Evolutionary conservation across 805 yeast genomes (phyloP).

Genomic region (Candida glaebosa): DNA sequence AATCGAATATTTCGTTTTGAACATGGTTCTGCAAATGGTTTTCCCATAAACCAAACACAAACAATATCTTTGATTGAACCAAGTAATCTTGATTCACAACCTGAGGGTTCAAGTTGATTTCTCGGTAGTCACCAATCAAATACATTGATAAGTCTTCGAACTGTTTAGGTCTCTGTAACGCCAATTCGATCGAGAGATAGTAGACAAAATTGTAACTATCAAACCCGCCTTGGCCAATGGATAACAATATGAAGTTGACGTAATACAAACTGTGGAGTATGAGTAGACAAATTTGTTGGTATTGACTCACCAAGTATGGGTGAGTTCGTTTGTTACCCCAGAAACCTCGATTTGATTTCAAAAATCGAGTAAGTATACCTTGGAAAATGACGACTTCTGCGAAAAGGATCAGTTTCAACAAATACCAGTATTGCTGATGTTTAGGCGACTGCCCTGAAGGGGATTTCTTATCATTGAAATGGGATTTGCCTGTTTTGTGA

Average conservation of each 20-base stretch:
- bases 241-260: constrained; percentile 45
- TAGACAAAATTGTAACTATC: constrained; percentile 61
- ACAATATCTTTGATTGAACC: constrained; percentile 39
- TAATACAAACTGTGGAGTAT: constrained; percentile 42
- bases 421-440: constrained; percentile 31
- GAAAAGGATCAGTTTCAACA: constrained; percentile 42
- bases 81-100: constrained; percentile 24
- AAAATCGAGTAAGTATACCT: constrained; percentile 40
- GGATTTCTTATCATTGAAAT: constrained; percentile 14
- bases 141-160: constrained; percentile 30
- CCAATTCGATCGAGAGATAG: constrained; percentile 43
- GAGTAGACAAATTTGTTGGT: constrained; percentile 22
- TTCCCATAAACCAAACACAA: constrained; percentile 47
- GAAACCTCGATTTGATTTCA: constrained; percentile 9
- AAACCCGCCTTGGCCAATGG: constrained; percentile 63
- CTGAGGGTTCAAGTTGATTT: constrained; percentile 26
- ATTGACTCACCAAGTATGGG: not conserved
- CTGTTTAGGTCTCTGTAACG: constrained; percentile 19
- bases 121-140: constrained; percentile 33
- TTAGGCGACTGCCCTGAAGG: constrained; percentile 4
- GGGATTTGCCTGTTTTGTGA: constrained; percentile 12
- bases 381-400: constrained; percentile 49
- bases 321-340: not conserved
- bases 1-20: constrained; percentile 16
- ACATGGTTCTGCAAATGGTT: constrained; percentile 32